These are phyloP conservation scores for Globisporangium cederbergense DNA, from an alignment of 352 stramenopile genomes.

Conservation along the genomic window DNA sequence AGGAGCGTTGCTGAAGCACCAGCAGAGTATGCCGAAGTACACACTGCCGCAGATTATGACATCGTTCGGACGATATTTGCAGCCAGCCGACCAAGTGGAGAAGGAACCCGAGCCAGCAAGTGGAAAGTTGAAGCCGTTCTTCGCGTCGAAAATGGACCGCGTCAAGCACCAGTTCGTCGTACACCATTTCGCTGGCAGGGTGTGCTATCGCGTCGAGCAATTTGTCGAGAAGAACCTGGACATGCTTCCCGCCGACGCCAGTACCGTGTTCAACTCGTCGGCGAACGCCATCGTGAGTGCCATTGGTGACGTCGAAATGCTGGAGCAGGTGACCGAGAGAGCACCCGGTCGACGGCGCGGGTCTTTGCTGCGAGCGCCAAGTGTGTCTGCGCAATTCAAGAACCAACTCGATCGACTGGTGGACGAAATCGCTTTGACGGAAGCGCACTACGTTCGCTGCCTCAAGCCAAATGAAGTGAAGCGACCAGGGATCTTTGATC, in stretches of 20 bases:
- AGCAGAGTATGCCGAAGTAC: slow-evolving; percentile 45
- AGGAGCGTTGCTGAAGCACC: slow-evolving; percentile 23
- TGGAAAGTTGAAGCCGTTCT: slow-evolving; percentile 55
- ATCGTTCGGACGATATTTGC: slow-evolving; percentile 66
- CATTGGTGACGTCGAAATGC: slow-evolving; percentile 50
- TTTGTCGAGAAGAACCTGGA: slow-evolving; percentile 90
- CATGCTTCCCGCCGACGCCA: slow-evolving; percentile 61
- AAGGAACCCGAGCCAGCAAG: slow-evolving; percentile 26
- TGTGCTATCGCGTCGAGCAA: slow-evolving; percentile 75
- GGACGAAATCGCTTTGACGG: slow-evolving; percentile 91
- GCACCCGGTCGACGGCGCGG: slow-evolving; percentile 29
- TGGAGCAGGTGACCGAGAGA: slow-evolving; percentile 28
- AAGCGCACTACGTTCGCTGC: slow-evolving; percentile 98
- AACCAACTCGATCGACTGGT: slow-evolving; percentile 93
- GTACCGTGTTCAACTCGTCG: slow-evolving; percentile 44
- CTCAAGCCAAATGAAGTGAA: slow-evolving; percentile 97
- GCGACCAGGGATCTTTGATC: slow-evolving; percentile 57
- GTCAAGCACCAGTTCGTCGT: slow-evolving; percentile 83
- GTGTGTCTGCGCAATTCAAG: slow-evolving; percentile 91
- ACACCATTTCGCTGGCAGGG: slow-evolving; percentile 74
- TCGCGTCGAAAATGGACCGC: slow-evolving; percentile 78
- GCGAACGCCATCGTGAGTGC: slow-evolving; percentile 62
- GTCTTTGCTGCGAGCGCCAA: slow-evolving; percentile 62
- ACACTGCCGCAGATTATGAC: slow-evolving; percentile 55
- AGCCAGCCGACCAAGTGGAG: slow-evolving; percentile 36